Conservation (phyloP, 2,329 filamentous ascomycete genomes). For the Aspergillus neotritici region DNA sequence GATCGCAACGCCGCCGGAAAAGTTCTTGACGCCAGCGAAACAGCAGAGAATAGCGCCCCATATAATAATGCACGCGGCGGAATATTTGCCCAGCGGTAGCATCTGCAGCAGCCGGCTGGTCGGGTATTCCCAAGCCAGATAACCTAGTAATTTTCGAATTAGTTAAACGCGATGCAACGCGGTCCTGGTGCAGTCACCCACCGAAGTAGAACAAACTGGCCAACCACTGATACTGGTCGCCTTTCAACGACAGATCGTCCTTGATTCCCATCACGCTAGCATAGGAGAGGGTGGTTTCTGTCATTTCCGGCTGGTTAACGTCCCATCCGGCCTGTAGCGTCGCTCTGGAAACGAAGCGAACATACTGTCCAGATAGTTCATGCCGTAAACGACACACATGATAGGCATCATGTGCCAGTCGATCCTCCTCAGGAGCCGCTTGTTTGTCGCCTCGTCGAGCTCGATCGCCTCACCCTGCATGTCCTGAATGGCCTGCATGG, state of each 20-base stretch:
- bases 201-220: conserved; percentile 50
- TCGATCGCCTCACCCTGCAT: conserved; percentile 48
- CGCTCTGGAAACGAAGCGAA: neutral
- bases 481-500: conserved; percentile 51
- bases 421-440: conserved; percentile 54
- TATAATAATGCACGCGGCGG: conserved; percentile 57
- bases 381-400: conserved; percentile 53
- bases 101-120: conserved; percentile 60
- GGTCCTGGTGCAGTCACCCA: conserved; percentile 7
- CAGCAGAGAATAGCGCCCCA: conserved; percentile 59
- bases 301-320: neutral
- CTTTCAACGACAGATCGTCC: conserved; percentile 39
- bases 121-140: conserved; percentile 59
- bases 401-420: conserved; percentile 59
- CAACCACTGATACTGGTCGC: conserved; percentile 49
- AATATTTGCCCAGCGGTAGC: conserved; percentile 62
- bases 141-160: conserved; percentile 28
- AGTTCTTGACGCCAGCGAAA: conserved; percentile 59
- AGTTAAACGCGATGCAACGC: neutral
- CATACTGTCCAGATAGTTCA: conserved; percentile 53
- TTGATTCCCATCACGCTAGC: conserved; percentile 52
- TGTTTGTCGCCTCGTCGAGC: conserved; percentile 53
- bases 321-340: neutral
- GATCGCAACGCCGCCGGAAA: conserved; percentile 57
- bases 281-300: conserved; percentile 48